These are phyloP conservation scores for Boletus patriciae DNA, from an alignment of 768 basidiomycete genomes.

Conservation along the genomic window DNA sequence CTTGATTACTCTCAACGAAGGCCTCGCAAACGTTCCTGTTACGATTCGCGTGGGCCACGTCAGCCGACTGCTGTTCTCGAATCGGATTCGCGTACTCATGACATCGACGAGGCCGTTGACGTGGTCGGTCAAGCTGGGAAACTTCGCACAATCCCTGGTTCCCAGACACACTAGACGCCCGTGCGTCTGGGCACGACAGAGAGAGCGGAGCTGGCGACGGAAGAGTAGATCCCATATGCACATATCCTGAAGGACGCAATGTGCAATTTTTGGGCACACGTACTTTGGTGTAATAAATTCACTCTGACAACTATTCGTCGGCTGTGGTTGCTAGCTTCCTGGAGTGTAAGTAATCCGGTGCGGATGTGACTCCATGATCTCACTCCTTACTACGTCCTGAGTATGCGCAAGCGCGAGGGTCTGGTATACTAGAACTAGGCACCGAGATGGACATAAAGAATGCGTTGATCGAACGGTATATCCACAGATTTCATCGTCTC, in stretches of 20 bases:
- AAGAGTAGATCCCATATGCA: slow-evolving; percentile 91
- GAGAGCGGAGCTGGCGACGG: slow-evolving; percentile 92
- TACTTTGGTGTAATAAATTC: slow-evolving; percentile 5
- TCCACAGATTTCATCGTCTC: too few relatives aligned
- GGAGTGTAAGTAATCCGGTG: too few relatives aligned
- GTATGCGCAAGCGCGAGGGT: too few relatives aligned
- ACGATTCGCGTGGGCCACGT: slow-evolving; percentile 95
- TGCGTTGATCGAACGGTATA: too few relatives aligned
- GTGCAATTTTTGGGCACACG: slow-evolving; percentile 44
- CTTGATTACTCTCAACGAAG: slow-evolving; percentile 94
- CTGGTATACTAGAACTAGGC: too few relatives aligned
- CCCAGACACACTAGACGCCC: slow-evolving; percentile 98
- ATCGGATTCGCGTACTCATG: slow-evolving; percentile 1
- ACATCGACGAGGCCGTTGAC: slow-evolving; percentile 72
- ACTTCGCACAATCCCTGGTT: slow-evolving; percentile 92
- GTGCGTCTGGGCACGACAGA: slow-evolving; percentile 94
- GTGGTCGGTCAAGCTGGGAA: slow-evolving; percentile 98
- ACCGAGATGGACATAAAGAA: too few relatives aligned
- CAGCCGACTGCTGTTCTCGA: slow-evolving; percentile 20
- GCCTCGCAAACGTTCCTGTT: slow-evolving; percentile 80
- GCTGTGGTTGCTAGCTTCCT: too few relatives aligned
- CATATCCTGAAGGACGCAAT: slow-evolving; percentile 90
- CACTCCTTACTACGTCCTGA: too few relatives aligned
- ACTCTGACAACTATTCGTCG: background rate
- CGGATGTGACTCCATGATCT: too few relatives aligned